phyloP scores from a whole-genome alignment of 345 rosid genomes.

The Camelina hispida region DNA sequence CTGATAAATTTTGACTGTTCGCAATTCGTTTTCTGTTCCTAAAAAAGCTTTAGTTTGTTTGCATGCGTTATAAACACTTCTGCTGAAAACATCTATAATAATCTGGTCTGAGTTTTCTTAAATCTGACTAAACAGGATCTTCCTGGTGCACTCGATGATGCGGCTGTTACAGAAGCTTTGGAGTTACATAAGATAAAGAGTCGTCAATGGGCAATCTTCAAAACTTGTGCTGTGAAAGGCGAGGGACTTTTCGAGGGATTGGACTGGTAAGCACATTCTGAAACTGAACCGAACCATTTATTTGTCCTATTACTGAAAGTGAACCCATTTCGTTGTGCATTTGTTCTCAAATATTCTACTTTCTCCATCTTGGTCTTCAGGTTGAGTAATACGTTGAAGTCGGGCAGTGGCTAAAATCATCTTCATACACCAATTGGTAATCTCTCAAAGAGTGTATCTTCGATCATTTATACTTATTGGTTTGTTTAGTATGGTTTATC shows the following conservation, averaged over 20 bases:
- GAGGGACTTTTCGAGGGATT: constrained; percentile 72
- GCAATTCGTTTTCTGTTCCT: not conserved
- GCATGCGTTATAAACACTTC: not conserved
- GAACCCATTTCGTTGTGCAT: not conserved
- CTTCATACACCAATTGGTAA: constrained; percentile 8
- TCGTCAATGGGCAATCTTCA: constrained; percentile 70
- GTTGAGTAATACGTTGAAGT: constrained; percentile 65
- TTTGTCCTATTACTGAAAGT: not conserved
- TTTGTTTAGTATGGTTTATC: constrained; percentile 32
- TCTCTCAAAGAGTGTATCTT: constrained; percentile 32
- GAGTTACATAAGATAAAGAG: constrained; percentile 69
- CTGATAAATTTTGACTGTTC: constrained; percentile 31
- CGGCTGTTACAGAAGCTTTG: constrained; percentile 63
- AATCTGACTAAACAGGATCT: constrained; percentile 47
- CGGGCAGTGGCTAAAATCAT: constrained; percentile 50
- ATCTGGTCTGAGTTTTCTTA: constrained; percentile 17
- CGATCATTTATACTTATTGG: constrained; percentile 21
- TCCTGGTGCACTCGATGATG: constrained; percentile 70
- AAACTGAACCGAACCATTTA: not conserved
- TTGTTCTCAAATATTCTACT: constrained; percentile 7
- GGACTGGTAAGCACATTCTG: constrained; percentile 53
- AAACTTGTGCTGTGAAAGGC: constrained; percentile 68
- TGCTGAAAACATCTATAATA: not conserved
- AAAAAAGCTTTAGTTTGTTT: not conserved
- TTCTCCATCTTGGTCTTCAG: constrained; percentile 41